Evolutionary conservation across 306 rosid species (phyloP).

Genomic region (Glycyrrhiza uralensis): DNA sequence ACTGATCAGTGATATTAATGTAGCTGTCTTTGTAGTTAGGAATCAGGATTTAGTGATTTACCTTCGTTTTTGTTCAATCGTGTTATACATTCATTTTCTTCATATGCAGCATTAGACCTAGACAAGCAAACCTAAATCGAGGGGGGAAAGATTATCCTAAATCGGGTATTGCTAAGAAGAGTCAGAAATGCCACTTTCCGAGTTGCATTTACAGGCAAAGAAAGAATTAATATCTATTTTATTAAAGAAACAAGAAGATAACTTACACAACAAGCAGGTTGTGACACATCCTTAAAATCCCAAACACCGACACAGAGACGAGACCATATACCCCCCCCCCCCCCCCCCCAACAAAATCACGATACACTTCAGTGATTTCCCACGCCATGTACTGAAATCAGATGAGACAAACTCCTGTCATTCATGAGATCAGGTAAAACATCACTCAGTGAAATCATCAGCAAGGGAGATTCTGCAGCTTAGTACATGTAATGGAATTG

Average conservation of each 20-base stretch:
- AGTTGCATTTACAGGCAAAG: constrained; percentile 14
- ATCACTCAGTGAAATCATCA: constrained; percentile 25
- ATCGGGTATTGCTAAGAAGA: neutral
- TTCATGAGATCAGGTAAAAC: constrained; percentile 29
- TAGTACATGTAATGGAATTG: constrained; percentile 14
- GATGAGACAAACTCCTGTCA: constrained; percentile 23
- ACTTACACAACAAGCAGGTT: constrained; percentile 30
- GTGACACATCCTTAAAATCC: constrained; percentile 30
- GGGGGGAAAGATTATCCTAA: neutral
- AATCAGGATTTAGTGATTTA: too few species aligned
- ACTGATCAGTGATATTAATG: too few species aligned
- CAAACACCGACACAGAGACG: constrained; percentile 33
- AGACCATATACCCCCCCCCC: constrained; percentile 25
- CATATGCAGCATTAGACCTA: neutral
- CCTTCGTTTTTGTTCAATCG: too few species aligned
- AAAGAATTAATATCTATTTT: constrained; percentile 41
- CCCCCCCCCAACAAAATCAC: constrained; percentile 32
- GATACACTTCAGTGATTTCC: constrained; percentile 22
- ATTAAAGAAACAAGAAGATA: constrained; percentile 20
- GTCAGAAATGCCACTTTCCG: neutral
- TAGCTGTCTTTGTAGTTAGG: too few species aligned
- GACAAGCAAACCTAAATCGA: neutral
- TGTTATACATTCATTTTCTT: neutral
- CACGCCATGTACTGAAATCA: constrained; percentile 25
- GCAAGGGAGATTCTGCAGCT: constrained; percentile 22